phyloP scores from a whole-genome alignment of 108 stramenopile genomes.

The Conticribra guillardii region DNA sequence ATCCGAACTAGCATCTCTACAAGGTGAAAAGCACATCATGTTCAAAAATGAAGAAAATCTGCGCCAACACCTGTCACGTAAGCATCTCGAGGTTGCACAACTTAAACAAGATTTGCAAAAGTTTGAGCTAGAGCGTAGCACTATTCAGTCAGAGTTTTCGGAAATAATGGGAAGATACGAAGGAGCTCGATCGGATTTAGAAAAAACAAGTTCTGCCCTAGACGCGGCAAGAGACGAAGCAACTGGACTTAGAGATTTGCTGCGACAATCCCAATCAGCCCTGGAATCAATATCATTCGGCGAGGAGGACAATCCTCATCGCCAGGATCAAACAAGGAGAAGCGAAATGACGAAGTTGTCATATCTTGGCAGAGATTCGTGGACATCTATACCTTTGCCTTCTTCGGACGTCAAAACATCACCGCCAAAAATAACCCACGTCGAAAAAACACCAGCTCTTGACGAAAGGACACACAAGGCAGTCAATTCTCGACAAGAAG shows the following conservation, averaged over 20 bases:
- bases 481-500: too few species aligned
- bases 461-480: too few species aligned
- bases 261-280: conserved; percentile 43
- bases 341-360: too few species aligned
- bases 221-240: conserved; percentile 31
- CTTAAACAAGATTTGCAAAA: not conserved
- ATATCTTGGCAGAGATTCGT: too few species aligned
- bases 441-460: too few species aligned
- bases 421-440: too few species aligned
- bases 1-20: conserved; percentile 12
- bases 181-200: conserved; percentile 6
- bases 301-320: too few species aligned
- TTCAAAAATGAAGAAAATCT: conserved; percentile 2
- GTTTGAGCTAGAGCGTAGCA: not conserved
- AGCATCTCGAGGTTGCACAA: conserved; percentile 1
- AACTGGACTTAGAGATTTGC: conserved; percentile 27
- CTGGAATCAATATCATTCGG: conserved; percentile 39
- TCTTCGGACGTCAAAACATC: too few species aligned
- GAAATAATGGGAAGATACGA: conserved; percentile 13
- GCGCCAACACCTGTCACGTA: not conserved
- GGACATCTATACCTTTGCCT: too few species aligned
- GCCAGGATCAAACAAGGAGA: too few species aligned
- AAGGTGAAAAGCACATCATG: conserved; percentile 4
- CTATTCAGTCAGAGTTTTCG: conserved; percentile 5
- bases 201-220: conserved; percentile 5